Conservation (phyloP, 495 filamentous ascomycete species). For the Glutinoglossum americanum region DNA sequence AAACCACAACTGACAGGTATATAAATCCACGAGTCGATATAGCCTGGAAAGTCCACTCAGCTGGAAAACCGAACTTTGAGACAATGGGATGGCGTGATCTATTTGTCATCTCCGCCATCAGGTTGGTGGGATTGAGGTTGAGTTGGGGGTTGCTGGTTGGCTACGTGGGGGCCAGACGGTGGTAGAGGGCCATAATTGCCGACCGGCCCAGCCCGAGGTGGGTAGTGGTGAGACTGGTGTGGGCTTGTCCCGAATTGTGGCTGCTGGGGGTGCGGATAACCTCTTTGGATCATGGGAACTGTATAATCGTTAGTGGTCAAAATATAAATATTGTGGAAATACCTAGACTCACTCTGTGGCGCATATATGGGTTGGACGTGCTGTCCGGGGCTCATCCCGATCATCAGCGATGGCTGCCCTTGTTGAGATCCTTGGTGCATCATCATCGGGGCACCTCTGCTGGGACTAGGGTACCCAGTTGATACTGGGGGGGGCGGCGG, state of each 20-base stretch:
- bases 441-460: conserved; percentile 61
- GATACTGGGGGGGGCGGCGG: conserved; percentile 21
- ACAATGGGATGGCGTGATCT: background rate
- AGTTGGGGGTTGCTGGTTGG: background rate
- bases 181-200: conserved; percentile 25
- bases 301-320: conserved; percentile 11
- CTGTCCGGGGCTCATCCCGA: conserved; percentile 43
- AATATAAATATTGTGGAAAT: conserved; percentile 5
- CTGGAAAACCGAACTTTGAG: background rate
- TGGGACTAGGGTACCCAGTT: conserved; percentile 69
- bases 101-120: conserved; percentile 1
- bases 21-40: background rate
- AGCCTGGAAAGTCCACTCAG: background rate
- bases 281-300: conserved; percentile 18
- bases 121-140: background rate
- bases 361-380: conserved; percentile 46
- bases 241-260: conserved; percentile 40
- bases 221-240: conserved; percentile 42
- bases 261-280: conserved; percentile 36
- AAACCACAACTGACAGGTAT: background rate
- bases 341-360: conserved; percentile 41
- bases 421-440: conserved; percentile 63
- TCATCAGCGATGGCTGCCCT: conserved; percentile 36
- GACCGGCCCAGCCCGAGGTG: conserved; percentile 32
- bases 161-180: background rate